Evolutionary conservation across 2,329 filamentous ascomycete species (phyloP), one percentile per base, ranked within the genome.

Genomic region (Ceratocystis papillata): DNA sequence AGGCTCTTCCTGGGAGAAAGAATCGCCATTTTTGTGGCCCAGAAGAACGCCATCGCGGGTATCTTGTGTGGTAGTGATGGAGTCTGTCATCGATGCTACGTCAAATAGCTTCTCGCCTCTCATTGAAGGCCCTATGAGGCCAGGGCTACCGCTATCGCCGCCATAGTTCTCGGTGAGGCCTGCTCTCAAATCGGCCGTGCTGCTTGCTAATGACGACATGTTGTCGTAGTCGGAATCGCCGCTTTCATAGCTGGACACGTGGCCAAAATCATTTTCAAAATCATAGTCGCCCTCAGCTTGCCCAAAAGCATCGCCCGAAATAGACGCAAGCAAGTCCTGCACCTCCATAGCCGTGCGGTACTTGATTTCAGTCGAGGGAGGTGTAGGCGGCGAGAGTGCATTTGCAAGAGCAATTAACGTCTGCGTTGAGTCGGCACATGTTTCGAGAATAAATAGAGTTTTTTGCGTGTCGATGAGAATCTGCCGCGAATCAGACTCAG

Each of bases 401-500:
- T 88, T 90, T 17, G 92, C 77, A 53, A 96, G 81, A 1, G 83
- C 81, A 64, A 96, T 87, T 15, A 99, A 80, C 0, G 94, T 99
- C 74, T 96, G 91, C 0, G 91, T 97, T 1, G 94, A 99, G 75
- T 99, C 94, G 37, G 94, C 94, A 72, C 95, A 99, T 0, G 92
- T 95, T 75, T 99, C 94, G 5, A 99, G 77, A 44, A 99, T 87
- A 64, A 99, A 80, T 1, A 99, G 80, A 69, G 96, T 88, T 72
- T 96, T 92, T 68, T 85, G 85, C 60, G 97, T 78, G 69, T 96
- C 89, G 1, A 96, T 80, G 70, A 94, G 87, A 15, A 96, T 75
- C 50, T 84, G 82, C 69, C 86, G 87, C 37, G 85, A 80, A 45
- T 85, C 81, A 3, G 70, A 65, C 1, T 78, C 78, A 1, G 79